Evolutionary conservation across 345 rosid species (phyloP).

Genomic region (Bruguiera parviflora): DNA sequence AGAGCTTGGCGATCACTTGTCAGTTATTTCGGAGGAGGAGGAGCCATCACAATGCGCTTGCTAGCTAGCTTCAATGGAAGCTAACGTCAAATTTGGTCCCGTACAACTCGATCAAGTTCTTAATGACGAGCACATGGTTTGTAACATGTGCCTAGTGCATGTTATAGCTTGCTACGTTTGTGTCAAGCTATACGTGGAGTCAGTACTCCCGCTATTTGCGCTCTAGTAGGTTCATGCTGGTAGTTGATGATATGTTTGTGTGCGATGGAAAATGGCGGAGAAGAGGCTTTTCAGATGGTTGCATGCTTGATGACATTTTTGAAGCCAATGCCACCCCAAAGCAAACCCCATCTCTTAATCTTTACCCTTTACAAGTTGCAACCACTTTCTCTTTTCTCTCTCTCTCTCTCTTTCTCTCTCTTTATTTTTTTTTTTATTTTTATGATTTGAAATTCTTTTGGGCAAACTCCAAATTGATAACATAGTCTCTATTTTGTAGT

Average conservation of each 20-base stretch:
- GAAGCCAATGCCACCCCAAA: neutral
- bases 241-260: neutral
- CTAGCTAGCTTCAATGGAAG: neutral
- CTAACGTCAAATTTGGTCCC: neutral
- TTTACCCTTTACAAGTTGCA: neutral
- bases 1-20: too few relatives aligned
- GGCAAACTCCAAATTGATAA: too few relatives aligned
- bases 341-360: neutral
- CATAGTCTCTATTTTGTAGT: too few relatives aligned
- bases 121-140: conserved; percentile 6
- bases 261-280: conserved; percentile 2
- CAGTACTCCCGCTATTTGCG: neutral
- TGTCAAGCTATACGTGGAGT: too few relatives aligned
- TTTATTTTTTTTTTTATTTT: too few relatives aligned
- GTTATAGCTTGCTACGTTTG: too few relatives aligned
- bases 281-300: conserved; percentile 4
- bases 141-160: neutral
- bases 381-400: neutral
- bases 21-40: too few relatives aligned
- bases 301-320: neutral
- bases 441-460: too few relatives aligned
- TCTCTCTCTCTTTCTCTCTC: neutral
- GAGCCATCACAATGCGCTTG: neutral
- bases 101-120: conserved; percentile 1
- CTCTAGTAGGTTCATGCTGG: neutral